A percentile compares a stretch with the other conserved stretches of the same genome.
Conservation (phyloP, 768 basidiomycete species). For the Lentinula edodes region DNA sequence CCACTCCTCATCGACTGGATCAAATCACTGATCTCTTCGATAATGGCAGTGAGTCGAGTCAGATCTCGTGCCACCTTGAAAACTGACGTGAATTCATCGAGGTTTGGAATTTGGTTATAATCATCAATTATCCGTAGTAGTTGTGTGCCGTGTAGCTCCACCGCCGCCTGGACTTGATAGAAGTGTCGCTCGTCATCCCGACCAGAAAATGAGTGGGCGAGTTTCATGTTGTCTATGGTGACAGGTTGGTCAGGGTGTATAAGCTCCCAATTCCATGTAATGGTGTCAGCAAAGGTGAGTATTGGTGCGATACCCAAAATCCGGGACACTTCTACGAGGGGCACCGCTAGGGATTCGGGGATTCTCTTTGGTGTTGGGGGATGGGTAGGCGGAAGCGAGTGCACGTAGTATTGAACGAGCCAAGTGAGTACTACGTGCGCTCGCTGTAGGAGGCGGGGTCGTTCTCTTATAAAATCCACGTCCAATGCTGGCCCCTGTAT, state of each 20-base stretch:
- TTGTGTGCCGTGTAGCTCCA: conserved; percentile 83
- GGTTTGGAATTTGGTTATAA: conserved; percentile 71
- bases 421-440: conserved; percentile 89
- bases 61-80: conserved; percentile 73
- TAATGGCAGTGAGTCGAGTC: conserved; percentile 53
- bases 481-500: conserved; percentile 69
- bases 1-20: conserved; percentile 62
- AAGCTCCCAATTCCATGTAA: conserved; percentile 86
- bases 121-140: conserved; percentile 85
- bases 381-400: conserved; percentile 55
- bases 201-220: conserved; percentile 73
- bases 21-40: conserved; percentile 69
- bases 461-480: conserved; percentile 42
- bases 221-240: conserved; percentile 69
- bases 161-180: conserved; percentile 77
- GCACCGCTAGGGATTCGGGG: conserved; percentile 72
- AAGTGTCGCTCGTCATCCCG: conserved; percentile 83
- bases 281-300: conserved; percentile 92
- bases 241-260: conserved; percentile 52
- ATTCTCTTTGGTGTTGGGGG: conserved; percentile 43
- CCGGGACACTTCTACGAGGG: conserved; percentile 71
- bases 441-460: conserved; percentile 65
- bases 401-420: conserved; percentile 86
- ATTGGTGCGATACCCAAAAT: conserved; percentile 86
- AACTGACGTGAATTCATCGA: conserved; percentile 54